Evolutionary conservation across 1,139 yeast species (phyloP).

Genomic region (Suhomyces terraborum): DNA sequence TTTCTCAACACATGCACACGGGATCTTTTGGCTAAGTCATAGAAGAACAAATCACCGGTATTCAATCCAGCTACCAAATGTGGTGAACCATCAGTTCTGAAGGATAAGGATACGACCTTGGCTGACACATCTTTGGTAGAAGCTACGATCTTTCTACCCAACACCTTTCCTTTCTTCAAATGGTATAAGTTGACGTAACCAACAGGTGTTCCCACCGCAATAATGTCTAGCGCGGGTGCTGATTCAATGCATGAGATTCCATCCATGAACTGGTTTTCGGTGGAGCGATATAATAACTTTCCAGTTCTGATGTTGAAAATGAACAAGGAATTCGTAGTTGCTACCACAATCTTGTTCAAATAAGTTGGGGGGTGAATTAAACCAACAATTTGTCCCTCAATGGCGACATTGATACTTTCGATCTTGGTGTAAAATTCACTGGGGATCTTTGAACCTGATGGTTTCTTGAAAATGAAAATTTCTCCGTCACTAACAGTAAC

Average conservation of each 20-base stretch:
- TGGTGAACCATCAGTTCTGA: constrained; percentile 89
- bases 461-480: constrained; percentile 65
- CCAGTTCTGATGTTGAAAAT: constrained; percentile 79
- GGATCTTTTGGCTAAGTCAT: constrained; percentile 71
- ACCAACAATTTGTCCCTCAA: constrained; percentile 71
- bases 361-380: constrained; percentile 88
- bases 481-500: constrained; percentile 55
- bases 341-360: constrained; percentile 82
- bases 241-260: constrained; percentile 65
- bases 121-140: constrained; percentile 52
- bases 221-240: constrained; percentile 84
- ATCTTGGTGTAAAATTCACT: constrained; percentile 69
- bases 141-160: constrained; percentile 55
- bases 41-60: constrained; percentile 82
- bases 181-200: constrained; percentile 73
- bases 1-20: constrained; percentile 74
- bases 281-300: constrained; percentile 63
- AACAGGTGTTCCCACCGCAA: constrained; percentile 73
- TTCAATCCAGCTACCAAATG: constrained; percentile 80
- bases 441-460: constrained; percentile 50
- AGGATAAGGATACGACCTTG: constrained; percentile 71
- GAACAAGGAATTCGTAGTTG: constrained; percentile 61
- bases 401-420: constrained; percentile 47
- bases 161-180: constrained; percentile 60
- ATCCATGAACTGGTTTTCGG: constrained; percentile 49